phyloP scores from a whole-genome alignment of 2,329 filamentous ascomycete species.

The Graphilbum ipis-grandicollis region DNA sequence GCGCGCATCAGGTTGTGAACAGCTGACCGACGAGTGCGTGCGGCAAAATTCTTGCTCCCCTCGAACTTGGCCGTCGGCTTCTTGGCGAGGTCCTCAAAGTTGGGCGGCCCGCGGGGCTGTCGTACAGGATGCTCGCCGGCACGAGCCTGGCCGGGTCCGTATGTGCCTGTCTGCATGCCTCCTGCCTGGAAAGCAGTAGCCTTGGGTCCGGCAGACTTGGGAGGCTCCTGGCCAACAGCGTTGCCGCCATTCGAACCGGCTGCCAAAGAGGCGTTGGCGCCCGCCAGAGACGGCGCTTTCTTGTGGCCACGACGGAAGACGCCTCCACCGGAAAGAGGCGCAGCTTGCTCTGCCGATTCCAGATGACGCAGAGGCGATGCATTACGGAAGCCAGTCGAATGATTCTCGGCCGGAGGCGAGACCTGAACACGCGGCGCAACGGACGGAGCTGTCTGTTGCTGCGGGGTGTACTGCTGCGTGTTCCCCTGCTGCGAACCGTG shows the following conservation, averaged over 20 bases:
- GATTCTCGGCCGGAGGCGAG: constrained; percentile 51
- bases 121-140: constrained; percentile 88
- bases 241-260: constrained; percentile 32
- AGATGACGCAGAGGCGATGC: constrained; percentile 48
- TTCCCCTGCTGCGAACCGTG: constrained; percentile 15
- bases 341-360: constrained; percentile 42
- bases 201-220: constrained; percentile 54
- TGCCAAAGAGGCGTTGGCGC: constrained; percentile 11
- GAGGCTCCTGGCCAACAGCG: constrained; percentile 23
- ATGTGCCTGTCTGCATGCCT: constrained; percentile 57
- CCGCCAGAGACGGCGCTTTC: constrained; percentile 57
- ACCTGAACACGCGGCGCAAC: constrained; percentile 61
- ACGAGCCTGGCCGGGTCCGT: constrained; percentile 82
- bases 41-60: constrained; percentile 93
- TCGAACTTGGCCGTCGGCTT: constrained; percentile 88
- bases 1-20: constrained; percentile 84
- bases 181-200: constrained; percentile 65
- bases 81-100: constrained; percentile 73
- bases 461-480: constrained; percentile 22
- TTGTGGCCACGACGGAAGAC: constrained; percentile 90
- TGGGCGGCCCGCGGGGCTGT: constrained; percentile 82
- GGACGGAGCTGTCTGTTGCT: constrained; percentile 31
- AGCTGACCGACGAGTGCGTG: constrained; percentile 79
- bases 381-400: constrained; percentile 37
- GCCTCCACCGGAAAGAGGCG: constrained; percentile 69